phyloP scores from a whole-genome alignment of 2,329 filamentous ascomycete genomes.

The Apiospora sp. region DNA sequence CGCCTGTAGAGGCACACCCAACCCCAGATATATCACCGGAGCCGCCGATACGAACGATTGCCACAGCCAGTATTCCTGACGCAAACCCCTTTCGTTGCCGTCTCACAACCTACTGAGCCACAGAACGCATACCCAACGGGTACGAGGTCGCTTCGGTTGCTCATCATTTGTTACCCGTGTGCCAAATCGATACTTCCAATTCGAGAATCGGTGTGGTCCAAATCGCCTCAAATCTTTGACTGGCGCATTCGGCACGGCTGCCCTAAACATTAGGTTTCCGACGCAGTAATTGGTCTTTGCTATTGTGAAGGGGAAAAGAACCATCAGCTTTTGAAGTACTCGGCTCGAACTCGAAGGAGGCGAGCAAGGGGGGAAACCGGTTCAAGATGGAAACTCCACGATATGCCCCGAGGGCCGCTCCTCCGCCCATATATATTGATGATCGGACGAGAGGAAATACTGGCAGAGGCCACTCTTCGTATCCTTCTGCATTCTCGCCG shows the following conservation, averaged over 20 bases:
- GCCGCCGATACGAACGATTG: conserved; percentile 20
- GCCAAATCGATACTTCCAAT: conserved; percentile 1
- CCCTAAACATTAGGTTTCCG: not conserved
- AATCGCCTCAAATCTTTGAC: not conserved
- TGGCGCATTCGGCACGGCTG: conserved; percentile 6
- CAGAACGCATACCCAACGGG: conserved; percentile 11
- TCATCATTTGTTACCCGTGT: not conserved
- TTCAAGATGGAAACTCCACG: conserved; percentile 19
- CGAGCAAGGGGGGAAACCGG: conserved; percentile 9
- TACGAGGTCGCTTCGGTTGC: not conserved
- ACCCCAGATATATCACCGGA: not conserved
- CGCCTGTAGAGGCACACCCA: not conserved
- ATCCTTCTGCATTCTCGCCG: conserved; percentile 40
- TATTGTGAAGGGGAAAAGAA: not conserved
- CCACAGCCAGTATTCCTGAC: conserved; percentile 4
- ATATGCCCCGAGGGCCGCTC: conserved; percentile 18
- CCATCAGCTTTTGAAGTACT: not conserved
- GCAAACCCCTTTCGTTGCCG: not conserved
- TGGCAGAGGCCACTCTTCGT: conserved; percentile 34
- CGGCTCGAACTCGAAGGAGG: conserved; percentile 8
- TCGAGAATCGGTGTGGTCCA: not conserved
- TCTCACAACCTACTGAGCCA: not conserved
- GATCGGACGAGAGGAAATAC: conserved; percentile 11
- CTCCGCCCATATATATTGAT: conserved; percentile 22
- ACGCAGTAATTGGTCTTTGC: not conserved